Percentiles rank a stretch among this genome's conserved stretches.
phyloP scores from a whole-genome alignment of 139 green algal genomes.

The Chlamydomonas sp. region DNA sequence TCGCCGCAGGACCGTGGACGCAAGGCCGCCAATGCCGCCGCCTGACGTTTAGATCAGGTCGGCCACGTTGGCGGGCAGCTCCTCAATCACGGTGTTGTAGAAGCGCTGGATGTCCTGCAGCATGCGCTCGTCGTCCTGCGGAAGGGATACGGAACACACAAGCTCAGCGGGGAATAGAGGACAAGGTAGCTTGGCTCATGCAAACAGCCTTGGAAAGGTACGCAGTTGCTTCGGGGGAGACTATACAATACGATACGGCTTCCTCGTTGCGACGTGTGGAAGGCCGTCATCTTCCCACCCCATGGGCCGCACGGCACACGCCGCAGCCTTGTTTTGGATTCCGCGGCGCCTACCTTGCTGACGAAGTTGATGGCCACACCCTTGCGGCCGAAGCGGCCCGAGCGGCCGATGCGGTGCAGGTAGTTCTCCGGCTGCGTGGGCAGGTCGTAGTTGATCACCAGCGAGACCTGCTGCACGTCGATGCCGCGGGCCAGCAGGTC shows the following conservation, averaged over 20 bases:
- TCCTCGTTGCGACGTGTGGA: no score
- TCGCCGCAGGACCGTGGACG: no score
- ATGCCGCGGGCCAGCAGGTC: constrained; percentile 99
- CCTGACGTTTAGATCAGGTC: constrained; percentile 84
- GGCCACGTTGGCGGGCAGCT: constrained; percentile 97
- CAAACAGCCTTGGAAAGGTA: no score
- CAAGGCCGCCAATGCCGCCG: no score
- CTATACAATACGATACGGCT: no score
- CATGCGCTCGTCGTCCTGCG: constrained; percentile 91
- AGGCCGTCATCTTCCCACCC: no score
- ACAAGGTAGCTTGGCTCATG: no score
- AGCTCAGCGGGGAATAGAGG: no score
- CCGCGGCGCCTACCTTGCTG: constrained; percentile 41
- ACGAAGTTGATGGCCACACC: constrained; percentile 99
- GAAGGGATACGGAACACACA: no score
- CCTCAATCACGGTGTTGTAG: constrained; percentile 99
- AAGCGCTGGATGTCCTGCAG: constrained; percentile 98
- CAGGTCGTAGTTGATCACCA: constrained; percentile 99
- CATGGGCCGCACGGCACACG: no score
- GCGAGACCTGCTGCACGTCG: constrained; percentile 99
- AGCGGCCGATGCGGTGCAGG: constrained; percentile 97
- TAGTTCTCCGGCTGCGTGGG: constrained; percentile 99
- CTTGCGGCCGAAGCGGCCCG: constrained; percentile 95
- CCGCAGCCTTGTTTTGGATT: background rate
- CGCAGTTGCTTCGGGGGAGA: no score